These are phyloP conservation scores for apple (Malus domestica) DNA, from an alignment of 306 rosid species.

Conservation along the genomic window ASM211411v1 NC_041803.1:8161501-8162000, in stretches of 20 bases:
- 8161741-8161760: not conserved
- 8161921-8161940: not conserved
- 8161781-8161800: conserved; percentile 59
- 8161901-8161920: conserved; percentile 15
- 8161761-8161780: conserved; percentile 80
- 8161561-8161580: conserved; percentile 43
- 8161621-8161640: conserved; percentile 50
- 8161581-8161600: conserved; percentile 38
- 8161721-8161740: not conserved
- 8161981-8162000: conserved; percentile 74
- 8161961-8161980: not conserved
- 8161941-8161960: not conserved
- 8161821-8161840: conserved; percentile 69
- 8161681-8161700: not conserved
- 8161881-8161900: conserved; percentile 78
- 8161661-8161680: not conserved
- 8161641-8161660: not conserved
- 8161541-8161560: conserved; percentile 12
- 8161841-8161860: conserved; percentile 58
- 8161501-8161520: not conserved
- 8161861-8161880: conserved; percentile 59
- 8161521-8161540: conserved; percentile 6
- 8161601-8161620: conserved; percentile 52
- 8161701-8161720: not conserved
- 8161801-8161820: conserved; percentile 46